Percentiles rank a stretch among this genome's conserved stretches.
Conservation (phyloP, 768 basidiomycete species). For the Lactifluus pinguis region DNA sequence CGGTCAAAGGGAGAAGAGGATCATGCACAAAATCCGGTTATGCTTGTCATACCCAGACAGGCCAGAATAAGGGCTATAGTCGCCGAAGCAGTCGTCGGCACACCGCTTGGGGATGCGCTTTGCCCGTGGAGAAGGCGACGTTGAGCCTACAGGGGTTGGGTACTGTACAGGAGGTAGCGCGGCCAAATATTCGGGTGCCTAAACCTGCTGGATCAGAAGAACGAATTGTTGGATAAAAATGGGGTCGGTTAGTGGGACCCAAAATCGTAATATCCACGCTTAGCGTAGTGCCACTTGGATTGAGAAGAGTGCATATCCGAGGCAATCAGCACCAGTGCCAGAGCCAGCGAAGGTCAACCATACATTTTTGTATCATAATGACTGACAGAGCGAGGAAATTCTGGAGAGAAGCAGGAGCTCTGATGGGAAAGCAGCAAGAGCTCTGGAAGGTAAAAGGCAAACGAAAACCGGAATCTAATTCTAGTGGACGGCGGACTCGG, state of each 20-base stretch:
- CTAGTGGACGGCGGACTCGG: no score
- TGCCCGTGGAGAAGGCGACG: slow-evolving; percentile 8
- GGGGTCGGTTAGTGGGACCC: background rate
- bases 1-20: no score
- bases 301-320: slow-evolving; percentile 72
- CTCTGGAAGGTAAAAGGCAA: slow-evolving; percentile 45
- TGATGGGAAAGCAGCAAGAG: slow-evolving; percentile 57
- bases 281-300: slow-evolving; percentile 61
- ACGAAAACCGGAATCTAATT: no score
- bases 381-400: slow-evolving; percentile 58
- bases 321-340: slow-evolving; percentile 61
- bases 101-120: background rate
- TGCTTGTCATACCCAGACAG: no score
- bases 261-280: background rate
- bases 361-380: slow-evolving; percentile 84
- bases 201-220: slow-evolving; percentile 71
- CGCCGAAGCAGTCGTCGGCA: slow-evolving; percentile 9
- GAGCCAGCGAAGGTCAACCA: slow-evolving; percentile 45
- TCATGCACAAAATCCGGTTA: no score
- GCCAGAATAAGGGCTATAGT: background rate
- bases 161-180: slow-evolving; percentile 21
- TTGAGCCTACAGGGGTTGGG: background rate
- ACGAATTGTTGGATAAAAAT: slow-evolving; percentile 61
- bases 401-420: slow-evolving; percentile 71
- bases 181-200: slow-evolving; percentile 58